Base-by-base conservation (phyloP, 257 asterid species). In the Solanum boliviense region DNA sequence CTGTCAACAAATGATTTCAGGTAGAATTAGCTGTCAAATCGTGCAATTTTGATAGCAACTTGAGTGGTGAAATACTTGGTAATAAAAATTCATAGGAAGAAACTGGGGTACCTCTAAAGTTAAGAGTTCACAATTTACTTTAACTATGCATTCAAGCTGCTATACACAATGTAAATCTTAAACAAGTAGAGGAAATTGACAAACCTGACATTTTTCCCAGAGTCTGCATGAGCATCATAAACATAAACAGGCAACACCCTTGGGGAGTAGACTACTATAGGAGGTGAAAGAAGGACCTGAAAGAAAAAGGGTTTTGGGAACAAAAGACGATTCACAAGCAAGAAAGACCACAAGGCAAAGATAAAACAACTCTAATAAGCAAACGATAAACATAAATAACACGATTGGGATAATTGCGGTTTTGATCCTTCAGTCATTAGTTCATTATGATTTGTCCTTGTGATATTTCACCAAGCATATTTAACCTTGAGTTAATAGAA, bases 221-320 rank as follows among this genome's bases (percentile, higher is more conserved):
- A 94, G 92, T 97, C 99, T 52, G 99, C 99, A 91, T 96, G 99
- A 89, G 99, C 99, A 96, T 97, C 99, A 86, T 97, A 97, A 90
- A 97, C 96, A 92, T 97, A 97, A 68, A 97, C 99, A 56, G 99
- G 99, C 91, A 97, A 89, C 56, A 97, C 99, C 92, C 99, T 92
- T 20, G 99, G 99, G 87, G 99, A 97, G 91, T 97, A 97, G 88
- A 97, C 98, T 82, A 96, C 99, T 70, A 97, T 93, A 74, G 99
- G 99, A 89, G 99, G 99, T 87, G 99, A 97, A 90, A 96, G 99
- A 89, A 97, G 98, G 90, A 96, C 99, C 99, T 97, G 91, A 88
- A 84, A 70, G 48, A 23, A 46, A 39, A 71, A 60, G 23, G 23
- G 34, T 46, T 78, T 79, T n/a, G 68, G 56, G 34, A 44, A 52